Percentiles rank a stretch among this genome's conserved stretches.
These are phyloP conservation scores for Calocybe indica DNA, from an alignment of 768 basidiomycete species.

Conservation along the genomic window DNA sequence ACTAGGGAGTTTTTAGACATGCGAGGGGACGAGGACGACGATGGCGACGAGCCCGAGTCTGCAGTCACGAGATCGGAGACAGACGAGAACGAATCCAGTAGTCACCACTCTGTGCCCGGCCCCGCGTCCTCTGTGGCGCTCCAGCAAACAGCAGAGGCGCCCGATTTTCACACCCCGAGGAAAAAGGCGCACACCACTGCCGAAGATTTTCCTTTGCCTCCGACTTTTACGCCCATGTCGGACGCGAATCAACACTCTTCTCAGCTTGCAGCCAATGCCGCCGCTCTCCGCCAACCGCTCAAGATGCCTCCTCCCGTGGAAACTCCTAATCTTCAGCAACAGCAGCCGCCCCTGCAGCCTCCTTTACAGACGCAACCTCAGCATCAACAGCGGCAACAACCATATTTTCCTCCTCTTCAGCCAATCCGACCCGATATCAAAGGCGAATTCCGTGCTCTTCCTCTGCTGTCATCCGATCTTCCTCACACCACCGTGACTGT, in stretches of 20 bases:
- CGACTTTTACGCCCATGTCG: too few species aligned
- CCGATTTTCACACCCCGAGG: constrained; percentile 6
- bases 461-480: constrained; percentile 66
- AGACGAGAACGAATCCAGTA: constrained; percentile 14
- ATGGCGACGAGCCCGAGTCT: constrained; percentile 18
- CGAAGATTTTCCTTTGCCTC: constrained; percentile 50
- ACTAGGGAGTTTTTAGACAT: constrained; percentile 63
- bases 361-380: constrained; percentile 14
- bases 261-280: too few species aligned
- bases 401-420: constrained; percentile 15
- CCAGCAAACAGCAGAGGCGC: neutral
- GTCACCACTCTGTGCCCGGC: too few species aligned
- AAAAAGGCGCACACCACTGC: constrained; percentile 25
- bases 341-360: constrained; percentile 2
- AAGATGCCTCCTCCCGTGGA: constrained; percentile 10
- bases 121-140: too few species aligned
- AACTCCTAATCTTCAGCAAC: constrained; percentile 11
- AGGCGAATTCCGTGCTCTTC: constrained; percentile 57
- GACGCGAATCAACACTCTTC: too few species aligned
- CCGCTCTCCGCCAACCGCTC: neutral
- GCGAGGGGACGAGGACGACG: constrained; percentile 41
- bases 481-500: constrained; percentile 66
- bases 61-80: constrained; percentile 19
- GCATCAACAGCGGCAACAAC: constrained; percentile 11
- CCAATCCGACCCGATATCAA: constrained; percentile 26